Percentiles rank a stretch among this genome's conserved stretches.
These are phyloP conservation scores for Penicillium ochrochloron DNA, from an alignment of 495 filamentous ascomycete genomes.

Conservation along the genomic window DNA sequence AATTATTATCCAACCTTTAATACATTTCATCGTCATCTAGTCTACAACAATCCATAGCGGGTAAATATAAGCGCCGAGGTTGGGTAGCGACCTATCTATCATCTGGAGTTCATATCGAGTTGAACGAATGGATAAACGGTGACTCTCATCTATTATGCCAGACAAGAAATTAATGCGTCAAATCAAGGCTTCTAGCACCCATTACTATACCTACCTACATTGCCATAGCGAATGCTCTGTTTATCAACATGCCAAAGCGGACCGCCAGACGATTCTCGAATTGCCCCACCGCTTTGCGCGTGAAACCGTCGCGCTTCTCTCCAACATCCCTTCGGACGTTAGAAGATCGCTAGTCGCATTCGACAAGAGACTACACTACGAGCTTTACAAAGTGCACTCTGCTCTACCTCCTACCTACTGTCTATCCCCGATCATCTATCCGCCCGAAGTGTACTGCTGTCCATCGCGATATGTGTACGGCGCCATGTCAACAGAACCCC, in stretches of 20 bases:
- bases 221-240: neutral
- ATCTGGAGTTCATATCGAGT: neutral
- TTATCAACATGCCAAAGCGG: neutral
- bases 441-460: neutral
- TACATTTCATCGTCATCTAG: too few species aligned
- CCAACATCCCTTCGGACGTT: neutral
- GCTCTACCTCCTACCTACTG: neutral
- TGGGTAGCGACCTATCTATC: neutral
- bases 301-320: slow-evolving; percentile 12
- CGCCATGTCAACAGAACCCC: slow-evolving; percentile 34
- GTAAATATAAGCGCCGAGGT: neutral
- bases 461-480: slow-evolving; percentile 22
- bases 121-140: neutral
- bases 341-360: neutral
- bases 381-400: neutral
- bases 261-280: neutral
- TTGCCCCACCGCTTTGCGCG: slow-evolving; percentile 35
- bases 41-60: neutral
- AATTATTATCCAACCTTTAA: too few species aligned
- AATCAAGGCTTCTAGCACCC: too few species aligned
- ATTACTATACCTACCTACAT: neutral
- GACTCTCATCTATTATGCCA: neutral
- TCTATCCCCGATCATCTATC: neutral
- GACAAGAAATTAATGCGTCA: too few species aligned
- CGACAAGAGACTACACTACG: neutral